Evolutionary conservation across 2,329 filamentous ascomycete species (phyloP).

Genomic region (Chalara sp.): DNA sequence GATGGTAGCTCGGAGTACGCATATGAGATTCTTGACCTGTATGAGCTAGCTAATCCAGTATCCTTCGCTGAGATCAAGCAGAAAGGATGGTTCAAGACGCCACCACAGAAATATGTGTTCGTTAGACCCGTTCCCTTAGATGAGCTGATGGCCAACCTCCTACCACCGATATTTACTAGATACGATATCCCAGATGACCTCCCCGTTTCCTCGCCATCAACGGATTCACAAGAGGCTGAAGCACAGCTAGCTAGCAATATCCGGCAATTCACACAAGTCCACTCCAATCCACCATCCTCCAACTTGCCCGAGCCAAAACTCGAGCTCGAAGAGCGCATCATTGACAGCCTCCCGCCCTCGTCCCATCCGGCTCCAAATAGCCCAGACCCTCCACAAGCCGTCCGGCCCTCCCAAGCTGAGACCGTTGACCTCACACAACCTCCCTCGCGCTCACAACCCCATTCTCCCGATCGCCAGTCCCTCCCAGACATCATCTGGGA

Average conservation of each 20-base stretch:
- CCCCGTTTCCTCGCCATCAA: slow-evolving; percentile 14
- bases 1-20: slow-evolving; percentile 25
- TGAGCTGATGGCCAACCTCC: slow-evolving; percentile 50
- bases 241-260: slow-evolving; percentile 22
- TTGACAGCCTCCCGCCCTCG: not conserved
- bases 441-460: not conserved
- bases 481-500: slow-evolving; percentile 19
- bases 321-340: not conserved
- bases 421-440: slow-evolving; percentile 24
- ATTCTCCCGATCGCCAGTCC: slow-evolving; percentile 12
- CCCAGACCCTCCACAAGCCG: not conserved
- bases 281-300: not conserved
- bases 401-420: slow-evolving; percentile 22
- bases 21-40: slow-evolving; percentile 50
- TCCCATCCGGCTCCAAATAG: not conserved
- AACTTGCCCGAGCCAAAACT: not conserved
- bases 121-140: slow-evolving; percentile 51
- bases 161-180: slow-evolving; percentile 40
- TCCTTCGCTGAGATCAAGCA: slow-evolving; percentile 43
- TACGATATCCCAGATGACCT: not conserved
- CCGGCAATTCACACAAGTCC: slow-evolving; percentile 18
- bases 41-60: slow-evolving; percentile 55
- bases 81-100: slow-evolving; percentile 45
- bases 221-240: slow-evolving; percentile 23
- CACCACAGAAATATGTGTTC: slow-evolving; percentile 45